phyloP scores from a whole-genome alignment of 1,139 yeast species.

The Geotrichum candidum region DNA sequence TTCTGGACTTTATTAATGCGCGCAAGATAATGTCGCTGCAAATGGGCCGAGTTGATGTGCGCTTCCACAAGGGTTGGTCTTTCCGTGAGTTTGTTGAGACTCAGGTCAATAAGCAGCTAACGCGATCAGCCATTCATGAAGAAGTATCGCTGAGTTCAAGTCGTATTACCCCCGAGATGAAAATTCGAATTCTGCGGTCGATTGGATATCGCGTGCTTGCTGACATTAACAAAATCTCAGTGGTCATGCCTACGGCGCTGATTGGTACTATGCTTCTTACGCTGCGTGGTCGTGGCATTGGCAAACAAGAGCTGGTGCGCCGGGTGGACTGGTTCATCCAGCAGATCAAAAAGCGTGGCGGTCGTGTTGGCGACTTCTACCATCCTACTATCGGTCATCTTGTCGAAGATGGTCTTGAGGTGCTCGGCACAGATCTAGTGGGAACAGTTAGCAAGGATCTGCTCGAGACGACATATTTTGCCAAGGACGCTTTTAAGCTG shows the following conservation, averaged over 20 bases:
- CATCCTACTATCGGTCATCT: conserved; percentile 31
- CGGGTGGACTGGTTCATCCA: conserved; percentile 37
- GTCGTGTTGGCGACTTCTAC: conserved; percentile 37
- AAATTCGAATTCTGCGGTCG: conserved; percentile 33
- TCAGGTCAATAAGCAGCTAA: conserved; percentile 29
- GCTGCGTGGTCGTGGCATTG: conserved; percentile 37
- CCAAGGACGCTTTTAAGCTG: conserved; percentile 40
- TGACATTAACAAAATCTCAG: conserved; percentile 40
- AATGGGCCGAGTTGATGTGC: conserved; percentile 41
- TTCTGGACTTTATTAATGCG: conserved; percentile 35
- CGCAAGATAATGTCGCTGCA: conserved; percentile 34
- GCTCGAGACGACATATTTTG: conserved; percentile 37
- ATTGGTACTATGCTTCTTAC: conserved; percentile 41
- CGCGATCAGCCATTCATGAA: conserved; percentile 5
- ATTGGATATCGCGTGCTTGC: conserved; percentile 39
- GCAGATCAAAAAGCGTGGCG: conserved; percentile 36
- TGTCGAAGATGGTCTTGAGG: conserved; percentile 37
- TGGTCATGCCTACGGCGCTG: conserved; percentile 42
- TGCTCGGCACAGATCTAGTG: conserved; percentile 37
- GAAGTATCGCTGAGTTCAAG: conserved; percentile 5
- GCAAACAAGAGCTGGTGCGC: conserved; percentile 32
- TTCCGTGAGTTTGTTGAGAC: conserved; percentile 32
- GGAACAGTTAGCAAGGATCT: conserved; percentile 34
- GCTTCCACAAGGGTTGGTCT: conserved; percentile 41
- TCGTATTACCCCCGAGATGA: conserved; percentile 21